Evolutionary conservation across 371 early-diverging fungal genomes (phyloP).

Genomic region (Lichtheimia ramosa): DNA sequence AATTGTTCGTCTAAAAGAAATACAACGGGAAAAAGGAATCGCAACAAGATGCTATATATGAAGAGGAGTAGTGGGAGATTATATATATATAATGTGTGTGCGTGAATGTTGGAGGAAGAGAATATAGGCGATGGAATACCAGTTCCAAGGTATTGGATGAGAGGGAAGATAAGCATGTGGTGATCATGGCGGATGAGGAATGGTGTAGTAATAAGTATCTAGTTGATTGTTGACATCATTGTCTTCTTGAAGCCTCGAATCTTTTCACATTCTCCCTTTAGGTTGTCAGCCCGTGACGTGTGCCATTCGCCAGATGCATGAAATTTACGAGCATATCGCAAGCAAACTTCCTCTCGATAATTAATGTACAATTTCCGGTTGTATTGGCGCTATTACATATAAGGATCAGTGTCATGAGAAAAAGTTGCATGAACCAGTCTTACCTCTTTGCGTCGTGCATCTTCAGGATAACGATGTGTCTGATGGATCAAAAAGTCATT

Average conservation of each 20-base stretch:
- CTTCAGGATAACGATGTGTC: constrained; percentile 65
- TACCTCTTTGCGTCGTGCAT: constrained; percentile 63
- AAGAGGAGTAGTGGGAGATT: too few relatives aligned
- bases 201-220: not conserved
- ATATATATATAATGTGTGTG: too few relatives aligned
- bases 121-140: too few relatives aligned
- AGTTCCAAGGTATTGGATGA: too few relatives aligned
- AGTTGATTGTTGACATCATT: not conserved
- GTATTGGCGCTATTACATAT: constrained; percentile 52
- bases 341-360: constrained; percentile 68
- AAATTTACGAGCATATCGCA: constrained; percentile 58
- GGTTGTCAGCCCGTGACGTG: constrained; percentile 44
- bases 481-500: constrained; percentile 69
- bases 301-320: constrained; percentile 46
- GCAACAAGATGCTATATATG: too few relatives aligned
- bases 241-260: constrained; percentile 41
- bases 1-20: too few relatives aligned
- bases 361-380: constrained; percentile 64
- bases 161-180: too few relatives aligned
- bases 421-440: not conserved
- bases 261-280: constrained; percentile 45
- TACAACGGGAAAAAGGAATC: too few relatives aligned
- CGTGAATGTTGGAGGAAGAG: too few relatives aligned
- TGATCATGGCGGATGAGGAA: too few relatives aligned
- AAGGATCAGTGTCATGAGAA: not conserved